Percentiles rank a stretch among this genome's conserved stretches.
phyloP scores from a whole-genome alignment of 257 asterid genomes.

The Penstemon eatonii region DNA sequence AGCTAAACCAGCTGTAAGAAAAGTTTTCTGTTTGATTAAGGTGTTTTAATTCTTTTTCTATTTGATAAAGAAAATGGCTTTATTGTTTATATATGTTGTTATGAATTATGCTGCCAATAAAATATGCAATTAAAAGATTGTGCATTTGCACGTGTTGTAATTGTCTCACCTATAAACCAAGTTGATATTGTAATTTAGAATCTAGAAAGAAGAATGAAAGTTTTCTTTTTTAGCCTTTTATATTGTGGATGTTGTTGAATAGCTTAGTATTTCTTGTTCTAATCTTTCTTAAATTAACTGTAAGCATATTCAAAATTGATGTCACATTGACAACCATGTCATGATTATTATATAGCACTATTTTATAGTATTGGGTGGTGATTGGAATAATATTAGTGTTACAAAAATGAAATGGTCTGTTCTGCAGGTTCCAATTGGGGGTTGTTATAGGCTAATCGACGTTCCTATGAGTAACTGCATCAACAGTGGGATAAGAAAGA shows the following conservation, averaged over 20 bases:
- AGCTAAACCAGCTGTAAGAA: conserved; percentile 94
- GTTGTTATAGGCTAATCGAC: conserved; percentile 90
- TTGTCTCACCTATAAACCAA: too few species aligned
- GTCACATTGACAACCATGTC: conserved; percentile 4
- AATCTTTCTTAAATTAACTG: too few species aligned
- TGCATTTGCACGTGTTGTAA: too few species aligned
- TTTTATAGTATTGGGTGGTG: background rate
- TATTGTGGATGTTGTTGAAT: too few species aligned
- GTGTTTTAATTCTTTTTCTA: background rate
- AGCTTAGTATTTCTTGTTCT: too few species aligned
- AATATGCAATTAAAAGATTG: too few species aligned
- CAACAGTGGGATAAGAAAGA: conserved; percentile 87
- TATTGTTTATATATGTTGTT: too few species aligned
- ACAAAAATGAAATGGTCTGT: background rate
- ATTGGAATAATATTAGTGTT: background rate
- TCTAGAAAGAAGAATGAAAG: too few species aligned
- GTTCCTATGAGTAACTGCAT: conserved; percentile 98
- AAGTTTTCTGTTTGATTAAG: background rate
- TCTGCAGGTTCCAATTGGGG: conserved; percentile 89
- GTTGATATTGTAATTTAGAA: too few species aligned
- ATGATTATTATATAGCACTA: background rate
- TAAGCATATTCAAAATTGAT: background rate
- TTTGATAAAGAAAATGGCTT: background rate
- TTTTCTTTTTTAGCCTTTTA: too few species aligned
- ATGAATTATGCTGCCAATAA: too few species aligned